Percentiles rank a stretch among this genome's conserved stretches.
phyloP scores from a whole-genome alignment of 169 alveolate genomes.

The Eimeria praecox region DNA sequence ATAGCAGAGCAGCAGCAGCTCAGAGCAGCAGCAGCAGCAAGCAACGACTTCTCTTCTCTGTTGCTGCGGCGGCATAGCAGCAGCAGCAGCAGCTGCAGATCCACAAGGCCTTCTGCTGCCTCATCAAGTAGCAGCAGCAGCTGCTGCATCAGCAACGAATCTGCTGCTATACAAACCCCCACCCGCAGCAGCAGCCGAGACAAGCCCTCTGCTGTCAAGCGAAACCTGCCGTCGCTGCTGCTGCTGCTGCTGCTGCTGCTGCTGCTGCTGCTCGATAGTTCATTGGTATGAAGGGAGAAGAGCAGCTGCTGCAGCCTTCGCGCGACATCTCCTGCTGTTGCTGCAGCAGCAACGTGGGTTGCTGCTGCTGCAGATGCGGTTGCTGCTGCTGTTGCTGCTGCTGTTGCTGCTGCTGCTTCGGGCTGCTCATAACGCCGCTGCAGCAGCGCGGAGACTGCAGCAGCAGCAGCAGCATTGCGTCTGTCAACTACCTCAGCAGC shows the following conservation, averaged over 20 bases:
- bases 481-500: slow-evolving; percentile 15
- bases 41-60: slow-evolving; percentile 20
- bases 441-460: slow-evolving; percentile 43
- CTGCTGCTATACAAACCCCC: slow-evolving; percentile 8
- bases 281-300: slow-evolving; percentile 4
- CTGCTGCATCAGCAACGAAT: slow-evolving; percentile 66
- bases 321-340: slow-evolving; percentile 20
- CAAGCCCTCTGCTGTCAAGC: slow-evolving; percentile 21
- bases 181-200: slow-evolving; percentile 31
- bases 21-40: slow-evolving; percentile 56
- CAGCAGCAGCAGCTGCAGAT: slow-evolving; percentile 62
- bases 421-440: slow-evolving; percentile 35
- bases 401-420: slow-evolving; percentile 28
- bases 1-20: slow-evolving; percentile 33
- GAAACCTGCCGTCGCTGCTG: slow-evolving; percentile 45
- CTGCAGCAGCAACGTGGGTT: neutral
- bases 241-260: slow-evolving; percentile 51
- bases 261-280: slow-evolving; percentile 36
- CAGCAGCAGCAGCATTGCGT: neutral
- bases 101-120: slow-evolving; percentile 38
- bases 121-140: slow-evolving; percentile 65
- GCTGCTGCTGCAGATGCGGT: neutral
- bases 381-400: slow-evolving; percentile 14
- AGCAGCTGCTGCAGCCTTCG: slow-evolving; percentile 57
- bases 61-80: slow-evolving; percentile 61